phyloP scores from a whole-genome alignment of 495 filamentous ascomycete species.

The Hyaloscypha hepaticicola region DNA sequence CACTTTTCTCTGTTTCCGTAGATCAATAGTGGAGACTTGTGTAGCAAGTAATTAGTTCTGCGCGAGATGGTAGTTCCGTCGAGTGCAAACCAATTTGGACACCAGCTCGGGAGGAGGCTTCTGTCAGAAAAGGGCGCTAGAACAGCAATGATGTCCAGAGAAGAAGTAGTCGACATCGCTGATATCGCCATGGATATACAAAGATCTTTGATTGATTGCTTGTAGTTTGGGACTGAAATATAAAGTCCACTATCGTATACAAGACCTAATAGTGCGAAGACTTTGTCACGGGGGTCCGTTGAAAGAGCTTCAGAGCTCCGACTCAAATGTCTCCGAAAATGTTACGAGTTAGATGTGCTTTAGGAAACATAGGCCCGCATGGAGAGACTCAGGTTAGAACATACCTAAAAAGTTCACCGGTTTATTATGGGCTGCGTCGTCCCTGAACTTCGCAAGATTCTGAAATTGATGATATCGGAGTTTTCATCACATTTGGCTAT shows the following conservation, averaged over 20 bases:
- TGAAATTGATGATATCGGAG: neutral
- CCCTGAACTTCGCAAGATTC: neutral
- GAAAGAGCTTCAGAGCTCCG: neutral
- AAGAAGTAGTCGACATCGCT: neutral
- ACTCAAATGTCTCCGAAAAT: neutral
- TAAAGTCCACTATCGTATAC: neutral
- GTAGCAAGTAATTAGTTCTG: no score
- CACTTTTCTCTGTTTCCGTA: no score
- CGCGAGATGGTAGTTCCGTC: no score
- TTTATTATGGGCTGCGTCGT: neutral
- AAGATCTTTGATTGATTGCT: neutral
- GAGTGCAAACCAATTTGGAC: neutral
- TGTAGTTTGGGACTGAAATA: neutral
- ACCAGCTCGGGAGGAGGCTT: neutral
- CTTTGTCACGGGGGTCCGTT: neutral
- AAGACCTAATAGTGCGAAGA: conserved; percentile 3
- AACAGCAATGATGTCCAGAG: neutral
- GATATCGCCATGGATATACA: neutral
- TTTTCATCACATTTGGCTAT: no score
- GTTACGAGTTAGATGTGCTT: no score
- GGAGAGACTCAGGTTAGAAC: no score
- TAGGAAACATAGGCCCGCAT: no score
- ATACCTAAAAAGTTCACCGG: neutral
- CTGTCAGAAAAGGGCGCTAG: neutral
- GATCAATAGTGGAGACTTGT: no score